Base-by-base conservation (phyloP, 1,284 basidiomycete genomes). In the Tylopilus orsonianus region DNA sequence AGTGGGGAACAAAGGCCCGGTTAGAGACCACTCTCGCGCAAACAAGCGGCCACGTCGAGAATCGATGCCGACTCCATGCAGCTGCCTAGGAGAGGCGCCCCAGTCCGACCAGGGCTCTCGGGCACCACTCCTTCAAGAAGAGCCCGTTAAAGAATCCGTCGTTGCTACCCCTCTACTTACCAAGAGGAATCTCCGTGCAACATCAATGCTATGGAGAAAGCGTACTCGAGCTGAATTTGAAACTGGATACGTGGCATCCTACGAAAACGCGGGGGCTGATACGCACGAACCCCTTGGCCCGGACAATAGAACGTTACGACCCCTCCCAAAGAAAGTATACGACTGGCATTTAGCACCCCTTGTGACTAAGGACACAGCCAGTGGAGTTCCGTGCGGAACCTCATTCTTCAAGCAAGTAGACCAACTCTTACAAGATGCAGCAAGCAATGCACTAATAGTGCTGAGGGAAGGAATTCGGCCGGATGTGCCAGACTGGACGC, bases 401-500 rank as follows among this genome's bases (percentile, higher is more conserved):
- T 19, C 40, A 20, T 49, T 57, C 41, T 34, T 55, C 16, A 44
- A 53, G 32, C 26, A 56, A 36, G 40, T 14, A 7, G 57, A 59
- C 16, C 59, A 51, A 23, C 41, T 59, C 10, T 29, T 65, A 20
- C 52, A 38, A 29, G 61, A 65, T 39, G 33, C 13, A 30, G 53
- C 50, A 9, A 54, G 43, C 22, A 53, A 61, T 38, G 57, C 44
- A 8, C 37, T 54, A 4, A 41, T 23, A 6, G 2, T 41, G 16
- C n/a, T 51, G 19, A 38, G 4, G 26, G 55, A 57, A 35, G 46
- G 13, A 34, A 30, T 19, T 8, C 20, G n/a, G n/a, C 14, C 24
- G 16, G 48, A 53, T 4, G 3, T 60, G 19, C 49, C 40, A 41
- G 58, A 64, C 29, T 64, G 62, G 62, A 67, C 53, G 40, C 49